Evolutionary conservation across 768 basidiomycete genomes (phyloP).

Genomic region (Boletales sp.): DNA sequence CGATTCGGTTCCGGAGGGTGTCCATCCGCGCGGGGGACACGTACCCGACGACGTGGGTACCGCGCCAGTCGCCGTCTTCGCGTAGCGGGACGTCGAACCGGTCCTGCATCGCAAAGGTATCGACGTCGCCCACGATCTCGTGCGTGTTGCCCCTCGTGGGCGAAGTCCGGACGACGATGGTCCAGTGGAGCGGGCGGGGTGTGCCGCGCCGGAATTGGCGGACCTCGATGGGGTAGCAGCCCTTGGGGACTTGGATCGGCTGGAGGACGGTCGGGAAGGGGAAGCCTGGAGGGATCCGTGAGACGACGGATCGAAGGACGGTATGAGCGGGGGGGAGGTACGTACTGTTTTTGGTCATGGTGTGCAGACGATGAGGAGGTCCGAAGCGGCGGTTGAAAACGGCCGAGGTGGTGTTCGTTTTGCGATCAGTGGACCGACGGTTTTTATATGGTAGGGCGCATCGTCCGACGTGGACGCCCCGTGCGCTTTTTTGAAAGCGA

Average conservation of each 20-base stretch:
- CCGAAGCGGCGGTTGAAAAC: neutral
- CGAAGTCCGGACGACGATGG: slow-evolving; percentile 23
- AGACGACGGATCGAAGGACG: neutral
- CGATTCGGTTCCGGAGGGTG: slow-evolving; percentile 12
- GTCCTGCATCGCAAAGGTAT: slow-evolving; percentile 16
- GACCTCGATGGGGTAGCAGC: slow-evolving; percentile 23
- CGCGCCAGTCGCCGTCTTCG: slow-evolving; percentile 20
- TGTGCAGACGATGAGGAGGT: neutral
- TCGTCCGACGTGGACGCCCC: slow-evolving; percentile 1
- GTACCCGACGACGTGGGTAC: slow-evolving; percentile 17
- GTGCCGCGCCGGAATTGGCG: slow-evolving; percentile 24
- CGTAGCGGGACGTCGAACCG: slow-evolving; percentile 11
- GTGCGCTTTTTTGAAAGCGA: neutral
- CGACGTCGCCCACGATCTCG: slow-evolving; percentile 23
- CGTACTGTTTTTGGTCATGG: slow-evolving; percentile 3
- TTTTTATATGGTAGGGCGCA: slow-evolving; percentile 8
- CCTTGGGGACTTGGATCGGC: slow-evolving; percentile 15
- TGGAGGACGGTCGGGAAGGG: slow-evolving; percentile 12
- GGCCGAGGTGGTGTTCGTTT: neutral
- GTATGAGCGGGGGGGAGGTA: neutral
- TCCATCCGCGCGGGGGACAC: slow-evolving; percentile 11
- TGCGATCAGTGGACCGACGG: no score
- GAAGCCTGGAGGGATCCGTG: neutral
- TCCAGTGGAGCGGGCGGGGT: slow-evolving; percentile 24
- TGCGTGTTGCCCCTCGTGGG: slow-evolving; percentile 17